phyloP scores from a whole-genome alignment of 208 protist species.

The Zelonia costaricensis region DNA sequence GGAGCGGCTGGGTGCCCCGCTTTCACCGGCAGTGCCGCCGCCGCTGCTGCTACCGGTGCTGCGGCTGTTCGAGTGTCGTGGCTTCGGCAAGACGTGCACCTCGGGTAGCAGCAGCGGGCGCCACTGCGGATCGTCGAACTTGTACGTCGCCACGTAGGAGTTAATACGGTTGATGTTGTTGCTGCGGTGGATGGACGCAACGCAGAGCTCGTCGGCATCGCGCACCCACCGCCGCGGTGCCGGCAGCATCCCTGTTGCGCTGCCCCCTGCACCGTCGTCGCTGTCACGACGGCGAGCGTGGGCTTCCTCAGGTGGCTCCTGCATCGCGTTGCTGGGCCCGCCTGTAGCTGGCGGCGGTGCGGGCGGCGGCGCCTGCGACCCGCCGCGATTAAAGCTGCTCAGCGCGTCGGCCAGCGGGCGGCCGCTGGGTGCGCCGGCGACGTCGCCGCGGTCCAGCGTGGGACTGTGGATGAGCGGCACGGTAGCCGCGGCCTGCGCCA shows the following conservation, averaged over 20 bases:
- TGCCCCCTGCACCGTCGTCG: neutral
- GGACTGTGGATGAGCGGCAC: conserved; percentile 45
- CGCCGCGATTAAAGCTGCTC: conserved; percentile 8
- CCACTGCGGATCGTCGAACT: conserved; percentile 87
- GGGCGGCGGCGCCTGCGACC: neutral
- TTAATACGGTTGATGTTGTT: conserved; percentile 81
- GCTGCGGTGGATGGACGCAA: conserved; percentile 70
- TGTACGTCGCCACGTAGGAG: conserved; percentile 87
- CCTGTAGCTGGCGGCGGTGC: neutral
- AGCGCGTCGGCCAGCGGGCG: conserved; percentile 7
- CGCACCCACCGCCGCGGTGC: conserved; percentile 75
- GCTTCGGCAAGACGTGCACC: conserved; percentile 47
- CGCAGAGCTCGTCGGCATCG: conserved; percentile 84
- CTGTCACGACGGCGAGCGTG: neutral
- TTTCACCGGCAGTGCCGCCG: neutral
- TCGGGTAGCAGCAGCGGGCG: conserved; percentile 71
- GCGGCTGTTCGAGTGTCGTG: neutral
- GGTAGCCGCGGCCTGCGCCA: conserved; percentile 58
- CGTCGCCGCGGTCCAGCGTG: neutral
- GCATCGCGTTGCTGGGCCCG: neutral
- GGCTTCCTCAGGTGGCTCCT: neutral
- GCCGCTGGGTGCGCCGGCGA: neutral
- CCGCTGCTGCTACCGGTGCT: neutral
- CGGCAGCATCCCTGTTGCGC: conserved; percentile 3
- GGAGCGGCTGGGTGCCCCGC: neutral